Evolutionary conservation across 805 yeast species (phyloP), one percentile per base, ranked within the genome.

Genomic region (Ogataea methanolica): DNA sequence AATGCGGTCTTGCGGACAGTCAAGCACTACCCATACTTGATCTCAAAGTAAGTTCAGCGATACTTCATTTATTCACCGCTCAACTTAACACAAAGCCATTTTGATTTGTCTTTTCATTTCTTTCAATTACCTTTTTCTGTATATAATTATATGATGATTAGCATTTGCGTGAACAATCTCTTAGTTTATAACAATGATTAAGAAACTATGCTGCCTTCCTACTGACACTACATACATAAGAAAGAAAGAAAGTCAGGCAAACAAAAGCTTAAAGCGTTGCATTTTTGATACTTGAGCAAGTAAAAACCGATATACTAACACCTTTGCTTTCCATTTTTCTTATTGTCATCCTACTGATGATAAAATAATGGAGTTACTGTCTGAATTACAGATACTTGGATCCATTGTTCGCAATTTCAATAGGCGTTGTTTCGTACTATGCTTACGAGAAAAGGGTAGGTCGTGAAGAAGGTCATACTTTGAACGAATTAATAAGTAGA

Each of bases 341-440:
- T 26, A 16, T 9, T 14, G 6, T 9, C 15, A 9, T 21, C 12
- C 6, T 16, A 15, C 8, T 26, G 9, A n/a, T 41, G 14, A 14
- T 33, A 41, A 23, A 19, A 41, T 15, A 3, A 5, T 16, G 6
- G 8, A 12, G n/a, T 42, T 44, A 36, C 33, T 42, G 21, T 44
- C 16, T 19, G 8, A 15, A 21, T 33, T 33, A 31, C 38, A 75
- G 84, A 57, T 67, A 71, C 52, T 61, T 76, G 9, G 95, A 86
- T 60, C 89, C 92, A 5, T 26, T 83, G 2, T 75, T 83, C 52
- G 91, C 85, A 2, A 57, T 85, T 3, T 60, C 72, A 0, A 73
- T 85, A 2, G 95, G 95, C 1, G 72, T 76, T 0, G 65, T 76
- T 7, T 79, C 89, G 5, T 86, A 81, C 61, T 82, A 77, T 53